Percentiles rank a stretch among this genome's conserved stretches.
Conservation (phyloP, 2,329 filamentous ascomycete genomes). For the Trichoderma aggressivum region DNA sequence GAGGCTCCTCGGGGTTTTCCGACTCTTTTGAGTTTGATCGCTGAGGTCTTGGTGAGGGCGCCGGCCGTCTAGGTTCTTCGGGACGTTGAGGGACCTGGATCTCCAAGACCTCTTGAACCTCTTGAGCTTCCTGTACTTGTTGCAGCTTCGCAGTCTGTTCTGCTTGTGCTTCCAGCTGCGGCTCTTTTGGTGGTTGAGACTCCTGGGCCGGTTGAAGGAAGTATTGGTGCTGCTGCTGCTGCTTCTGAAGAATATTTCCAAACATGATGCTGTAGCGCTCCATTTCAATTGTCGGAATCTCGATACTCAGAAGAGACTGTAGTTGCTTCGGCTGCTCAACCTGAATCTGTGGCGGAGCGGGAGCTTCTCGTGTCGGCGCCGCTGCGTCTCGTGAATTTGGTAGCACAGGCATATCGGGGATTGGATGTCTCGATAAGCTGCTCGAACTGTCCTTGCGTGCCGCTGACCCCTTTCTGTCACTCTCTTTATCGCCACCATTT, state of each 20-base stretch:
- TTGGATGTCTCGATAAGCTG: background rate
- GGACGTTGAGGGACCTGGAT: background rate
- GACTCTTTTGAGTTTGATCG: background rate
- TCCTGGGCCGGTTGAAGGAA: background rate
- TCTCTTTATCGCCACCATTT: background rate
- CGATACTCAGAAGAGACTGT: slow-evolving; percentile 59
- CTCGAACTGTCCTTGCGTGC: background rate
- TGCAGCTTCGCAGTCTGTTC: background rate
- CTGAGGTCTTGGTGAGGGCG: background rate
- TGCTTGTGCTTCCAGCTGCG: background rate
- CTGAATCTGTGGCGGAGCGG: background rate
- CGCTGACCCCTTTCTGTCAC: background rate
- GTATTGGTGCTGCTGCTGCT: slow-evolving; percentile 17
- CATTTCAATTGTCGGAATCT: slow-evolving; percentile 76
- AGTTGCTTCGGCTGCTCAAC: background rate
- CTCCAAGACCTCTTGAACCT: background rate
- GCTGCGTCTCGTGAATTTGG: background rate
- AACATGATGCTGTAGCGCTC: slow-evolving; percentile 97
- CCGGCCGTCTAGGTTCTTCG: background rate
- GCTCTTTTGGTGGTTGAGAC: background rate
- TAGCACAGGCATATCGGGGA: background rate
- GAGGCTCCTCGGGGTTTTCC: background rate
- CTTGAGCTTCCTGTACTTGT: background rate
- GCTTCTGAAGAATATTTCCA: slow-evolving; percentile 61
- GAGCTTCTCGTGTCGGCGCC: background rate